Evolutionary conservation across 140 eudicot genomes (phyloP).

Genomic region (Erigeron philadelphicus): DNA sequence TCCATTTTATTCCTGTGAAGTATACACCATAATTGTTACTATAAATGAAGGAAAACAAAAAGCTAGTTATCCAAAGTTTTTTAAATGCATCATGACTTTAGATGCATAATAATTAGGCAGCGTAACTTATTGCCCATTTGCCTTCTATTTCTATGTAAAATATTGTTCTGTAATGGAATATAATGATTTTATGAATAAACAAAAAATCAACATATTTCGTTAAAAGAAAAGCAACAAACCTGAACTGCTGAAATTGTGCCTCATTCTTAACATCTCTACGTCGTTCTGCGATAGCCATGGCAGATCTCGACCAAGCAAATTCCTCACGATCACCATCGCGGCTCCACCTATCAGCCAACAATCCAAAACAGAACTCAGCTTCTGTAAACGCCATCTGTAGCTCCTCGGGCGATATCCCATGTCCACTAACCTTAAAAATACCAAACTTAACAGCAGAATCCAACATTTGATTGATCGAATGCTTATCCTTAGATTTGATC

Average conservation of each 20-base stretch:
- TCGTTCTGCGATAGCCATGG: conserved; percentile 30
- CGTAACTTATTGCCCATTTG: too few relatives aligned
- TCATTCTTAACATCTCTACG: conserved; percentile 38
- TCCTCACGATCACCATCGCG: conserved; percentile 61
- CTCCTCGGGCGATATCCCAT: conserved; percentile 58
- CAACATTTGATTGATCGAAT: conserved; percentile 33
- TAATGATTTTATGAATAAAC: not conserved
- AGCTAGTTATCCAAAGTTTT: too few relatives aligned
- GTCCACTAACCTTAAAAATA: conserved; percentile 40
- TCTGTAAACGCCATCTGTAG: conserved; percentile 38
- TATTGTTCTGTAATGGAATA: too few relatives aligned
- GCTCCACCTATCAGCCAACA: conserved; percentile 39
- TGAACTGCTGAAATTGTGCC: conserved; percentile 41
- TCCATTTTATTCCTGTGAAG: conserved; percentile 49
- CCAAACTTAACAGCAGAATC: conserved; percentile 45
- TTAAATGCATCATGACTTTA: too few relatives aligned
- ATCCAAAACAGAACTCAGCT: conserved; percentile 43
- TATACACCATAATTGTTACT: not conserved
- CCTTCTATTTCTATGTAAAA: too few relatives aligned
- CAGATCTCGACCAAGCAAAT: conserved; percentile 47
- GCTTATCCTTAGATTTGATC: conserved; percentile 36
- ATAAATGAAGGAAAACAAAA: too few relatives aligned
- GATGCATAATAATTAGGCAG: too few relatives aligned
- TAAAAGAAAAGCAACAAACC: conserved; percentile 26
- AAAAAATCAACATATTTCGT: not conserved